These are phyloP conservation scores for Colletotrichum agaves DNA, from an alignment of 2,329 filamentous ascomycete species.

Conservation along the genomic window DNA sequence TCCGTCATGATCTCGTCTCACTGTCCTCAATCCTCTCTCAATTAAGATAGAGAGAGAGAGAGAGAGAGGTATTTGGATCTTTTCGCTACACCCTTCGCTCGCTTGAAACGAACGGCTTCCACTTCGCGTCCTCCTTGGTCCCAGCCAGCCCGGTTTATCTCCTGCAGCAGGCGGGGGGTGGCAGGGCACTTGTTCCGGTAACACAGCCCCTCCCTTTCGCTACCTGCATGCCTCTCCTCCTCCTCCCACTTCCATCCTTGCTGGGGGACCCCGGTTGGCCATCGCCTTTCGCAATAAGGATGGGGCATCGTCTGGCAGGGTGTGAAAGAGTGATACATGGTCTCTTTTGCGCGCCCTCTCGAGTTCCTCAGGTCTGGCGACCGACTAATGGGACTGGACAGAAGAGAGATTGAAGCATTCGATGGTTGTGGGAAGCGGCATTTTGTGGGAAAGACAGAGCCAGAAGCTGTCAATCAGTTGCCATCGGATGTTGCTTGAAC, in stretches of 20 bases:
- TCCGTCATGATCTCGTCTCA: not conserved
- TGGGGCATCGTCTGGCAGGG: constrained; percentile 11
- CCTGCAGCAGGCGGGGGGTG: not conserved
- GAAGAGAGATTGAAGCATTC: not conserved
- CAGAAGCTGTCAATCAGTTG: constrained; percentile 13
- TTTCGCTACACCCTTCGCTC: too few relatives aligned
- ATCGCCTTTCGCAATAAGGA: constrained; percentile 22
- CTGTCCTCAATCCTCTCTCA: not conserved
- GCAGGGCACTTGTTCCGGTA: too few relatives aligned
- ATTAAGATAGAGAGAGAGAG: too few relatives aligned
- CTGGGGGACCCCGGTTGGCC: not conserved
- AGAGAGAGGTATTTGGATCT: too few relatives aligned
- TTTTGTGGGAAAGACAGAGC: not conserved
- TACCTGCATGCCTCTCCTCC: not conserved
- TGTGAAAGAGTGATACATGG: not conserved
- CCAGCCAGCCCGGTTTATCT: constrained; percentile 2
- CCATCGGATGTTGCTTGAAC: constrained; percentile 11
- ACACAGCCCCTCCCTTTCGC: constrained; percentile 26
- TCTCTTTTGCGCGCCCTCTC: too few relatives aligned
- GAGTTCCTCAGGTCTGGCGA: not conserved
- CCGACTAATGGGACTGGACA: not conserved
- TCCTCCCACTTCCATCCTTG: not conserved
- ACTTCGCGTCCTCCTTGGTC: not conserved
- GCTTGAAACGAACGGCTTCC: not conserved
- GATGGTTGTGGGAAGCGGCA: not conserved